These are phyloP conservation scores for Penicillium glabrum DNA, from an alignment of 2,329 filamentous ascomycete species.

Conservation along the genomic window DNA sequence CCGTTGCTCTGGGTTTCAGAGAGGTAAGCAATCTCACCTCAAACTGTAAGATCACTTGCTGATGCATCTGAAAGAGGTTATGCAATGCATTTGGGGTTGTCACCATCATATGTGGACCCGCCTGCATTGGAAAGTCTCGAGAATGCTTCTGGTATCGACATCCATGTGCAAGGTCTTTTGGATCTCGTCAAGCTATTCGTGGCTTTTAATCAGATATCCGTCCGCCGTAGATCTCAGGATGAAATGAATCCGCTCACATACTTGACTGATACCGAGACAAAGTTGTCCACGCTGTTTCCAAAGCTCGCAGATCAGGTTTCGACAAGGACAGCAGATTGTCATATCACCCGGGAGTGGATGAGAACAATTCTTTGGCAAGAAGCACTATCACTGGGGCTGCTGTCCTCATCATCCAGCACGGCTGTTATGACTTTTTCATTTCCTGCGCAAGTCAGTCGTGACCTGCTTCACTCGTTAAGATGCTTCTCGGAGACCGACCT, in stretches of 20 bases:
- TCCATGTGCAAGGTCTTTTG: conserved; percentile 25
- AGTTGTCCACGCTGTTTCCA: conserved; percentile 19
- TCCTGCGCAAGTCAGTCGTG: conserved; percentile 24
- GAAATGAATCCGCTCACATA: neutral
- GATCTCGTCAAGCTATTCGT: conserved; percentile 27
- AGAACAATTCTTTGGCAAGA: conserved; percentile 34
- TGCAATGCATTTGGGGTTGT: conserved; percentile 30
- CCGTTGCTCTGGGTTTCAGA: conserved; percentile 32
- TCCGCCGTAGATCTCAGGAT: neutral
- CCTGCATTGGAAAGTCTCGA: conserved; percentile 8
- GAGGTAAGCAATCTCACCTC: conserved; percentile 14
- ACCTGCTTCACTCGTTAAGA: conserved; percentile 26
- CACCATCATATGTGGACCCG: conserved; percentile 23
- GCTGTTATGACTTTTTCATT: conserved; percentile 28
- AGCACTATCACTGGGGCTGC: conserved; percentile 23
- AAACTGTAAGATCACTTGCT: neutral
- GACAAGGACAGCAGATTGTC: conserved; percentile 28
- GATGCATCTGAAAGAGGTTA: conserved; percentile 24
- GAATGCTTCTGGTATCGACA: conserved; percentile 4
- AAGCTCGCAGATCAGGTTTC: conserved; percentile 11
- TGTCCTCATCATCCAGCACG: conserved; percentile 23
- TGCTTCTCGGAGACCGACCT: conserved; percentile 26
- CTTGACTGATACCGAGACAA: conserved; percentile 22
- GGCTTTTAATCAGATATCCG: conserved; percentile 23
- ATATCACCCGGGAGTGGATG: conserved; percentile 35